phyloP scores from a whole-genome alignment of 345 rosid genomes.

The Bruguiera sexangula region DNA sequence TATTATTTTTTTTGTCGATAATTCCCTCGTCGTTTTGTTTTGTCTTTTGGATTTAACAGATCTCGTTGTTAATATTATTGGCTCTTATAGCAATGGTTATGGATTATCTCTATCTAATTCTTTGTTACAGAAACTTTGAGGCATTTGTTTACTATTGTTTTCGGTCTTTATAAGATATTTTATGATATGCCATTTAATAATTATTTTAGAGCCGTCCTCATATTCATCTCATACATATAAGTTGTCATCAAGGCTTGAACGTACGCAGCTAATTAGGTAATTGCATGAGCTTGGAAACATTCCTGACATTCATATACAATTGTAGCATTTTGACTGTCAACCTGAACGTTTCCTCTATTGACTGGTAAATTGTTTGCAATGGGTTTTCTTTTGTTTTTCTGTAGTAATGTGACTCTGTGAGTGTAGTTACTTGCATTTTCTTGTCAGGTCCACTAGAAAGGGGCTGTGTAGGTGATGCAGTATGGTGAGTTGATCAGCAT shows the following conservation, averaged over 20 bases:
- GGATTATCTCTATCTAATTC: neutral
- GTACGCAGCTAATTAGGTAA: neutral
- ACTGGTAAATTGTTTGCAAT: too few relatives aligned
- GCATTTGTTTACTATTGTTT: neutral
- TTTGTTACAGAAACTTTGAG: neutral
- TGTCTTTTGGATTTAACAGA: slow-evolving; percentile 12
- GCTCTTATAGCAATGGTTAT: neutral
- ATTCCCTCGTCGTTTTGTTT: neutral
- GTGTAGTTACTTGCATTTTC: slow-evolving; percentile 1
- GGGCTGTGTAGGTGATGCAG: slow-evolving; percentile 6
- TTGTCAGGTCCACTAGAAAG: slow-evolving; percentile 19
- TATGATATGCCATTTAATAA: neutral
- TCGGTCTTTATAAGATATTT: neutral
- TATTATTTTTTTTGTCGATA: neutral
- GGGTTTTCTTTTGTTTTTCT: too few relatives aligned
- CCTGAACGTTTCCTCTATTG: too few relatives aligned
- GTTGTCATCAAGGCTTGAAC: neutral
- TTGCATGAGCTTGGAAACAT: neutral
- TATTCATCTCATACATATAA: neutral
- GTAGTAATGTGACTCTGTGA: too few relatives aligned
- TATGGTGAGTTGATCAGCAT: slow-evolving; percentile 21
- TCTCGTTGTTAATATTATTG: neutral
- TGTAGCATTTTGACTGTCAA: neutral
- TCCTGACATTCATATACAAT: neutral
- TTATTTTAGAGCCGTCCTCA: neutral